Base-by-base conservation (phyloP, 106 monocot genomes). In the Acorus gramineus region DNA sequence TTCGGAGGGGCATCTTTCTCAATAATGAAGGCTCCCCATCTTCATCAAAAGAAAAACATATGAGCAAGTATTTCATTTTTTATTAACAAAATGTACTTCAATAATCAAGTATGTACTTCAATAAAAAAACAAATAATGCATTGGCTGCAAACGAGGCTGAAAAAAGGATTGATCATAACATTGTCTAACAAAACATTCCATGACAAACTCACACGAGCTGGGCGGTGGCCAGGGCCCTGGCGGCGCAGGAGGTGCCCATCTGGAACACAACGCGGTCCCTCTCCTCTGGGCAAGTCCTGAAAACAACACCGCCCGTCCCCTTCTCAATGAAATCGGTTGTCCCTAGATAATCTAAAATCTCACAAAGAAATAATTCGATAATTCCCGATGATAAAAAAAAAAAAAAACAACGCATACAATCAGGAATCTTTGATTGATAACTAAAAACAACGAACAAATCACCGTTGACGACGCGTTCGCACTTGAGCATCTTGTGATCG, bases 321-420 rank as follows among this genome's bases (percentile, higher is more conserved):
- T 61, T 92, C 75, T 98, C 92, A 46, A 98, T 82, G 73, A 98
- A 88, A 86, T 98, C 98, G 62, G 73, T 83, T 14, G 85, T 89
- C 52, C 92, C 92, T 57, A 92, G 76, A 54, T n/a, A 59, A 42
- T 85, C 91, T 92, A 76, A 10, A 28, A 28, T 28, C 1, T 11
- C 42, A 53, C 46, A 62, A 13, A 42, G 13, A 60, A 48, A 56
- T 48, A 14, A 50, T 46, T 42, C 42, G 14, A 60, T 8, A 14
- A 58, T 6, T 42, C 11, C 6, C 11, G 3, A n/a, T 55, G 55
- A 55, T 3, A 10, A n/a, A 55, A 13, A 10, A 55, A 10, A n/a
- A 55, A 13, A 10, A 55, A 55, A 55, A 55, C 13, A 55, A 52
- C 6, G 44, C 2, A 42, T 44, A 60, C 42, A 60, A 2, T 4